phyloP scores from a whole-genome alignment of 805 yeast species.

The Lipomyces spencermartinsiae region DNA sequence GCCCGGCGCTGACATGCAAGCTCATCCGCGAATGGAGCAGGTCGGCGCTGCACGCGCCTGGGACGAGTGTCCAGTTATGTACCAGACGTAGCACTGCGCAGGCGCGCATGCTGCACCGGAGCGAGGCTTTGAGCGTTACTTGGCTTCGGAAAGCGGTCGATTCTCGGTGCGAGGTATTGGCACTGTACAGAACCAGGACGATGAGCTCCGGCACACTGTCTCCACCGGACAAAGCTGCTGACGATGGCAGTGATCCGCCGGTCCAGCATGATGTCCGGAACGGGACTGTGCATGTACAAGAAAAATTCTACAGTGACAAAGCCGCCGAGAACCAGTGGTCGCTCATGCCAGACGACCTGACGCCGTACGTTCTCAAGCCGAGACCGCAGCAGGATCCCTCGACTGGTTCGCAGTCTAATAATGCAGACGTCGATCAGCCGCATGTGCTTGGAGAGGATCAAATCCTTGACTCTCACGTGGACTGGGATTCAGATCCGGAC shows the following conservation, averaged over 20 bases:
- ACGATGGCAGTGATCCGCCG: neutral
- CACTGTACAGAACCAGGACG: neutral
- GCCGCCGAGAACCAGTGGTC: neutral
- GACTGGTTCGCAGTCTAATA: neutral
- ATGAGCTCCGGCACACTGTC: neutral
- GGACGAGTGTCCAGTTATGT: neutral
- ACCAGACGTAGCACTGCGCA: neutral
- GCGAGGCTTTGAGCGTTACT: neutral
- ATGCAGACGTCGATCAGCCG: neutral
- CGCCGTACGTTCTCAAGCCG: neutral
- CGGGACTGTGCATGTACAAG: neutral
- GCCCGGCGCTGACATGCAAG: slow-evolving; percentile 24
- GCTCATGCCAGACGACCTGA: neutral
- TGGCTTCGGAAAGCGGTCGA: neutral
- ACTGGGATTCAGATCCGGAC: neutral
- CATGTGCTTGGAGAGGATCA: neutral
- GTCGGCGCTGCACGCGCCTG: slow-evolving; percentile 14
- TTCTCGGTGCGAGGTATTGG: neutral
- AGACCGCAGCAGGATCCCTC: neutral
- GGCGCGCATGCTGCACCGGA: neutral
- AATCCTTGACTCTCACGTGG: neutral
- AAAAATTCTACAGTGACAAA: neutral
- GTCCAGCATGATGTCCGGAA: neutral
- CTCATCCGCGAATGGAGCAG: slow-evolving; percentile 23
- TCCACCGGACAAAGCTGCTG: neutral